A percentile compares a stretch with the other conserved stretches of the same genome.
These are phyloP conservation scores for Pythium chondricola DNA, from an alignment of 352 stramenopile genomes.

Conservation along the genomic window DNA sequence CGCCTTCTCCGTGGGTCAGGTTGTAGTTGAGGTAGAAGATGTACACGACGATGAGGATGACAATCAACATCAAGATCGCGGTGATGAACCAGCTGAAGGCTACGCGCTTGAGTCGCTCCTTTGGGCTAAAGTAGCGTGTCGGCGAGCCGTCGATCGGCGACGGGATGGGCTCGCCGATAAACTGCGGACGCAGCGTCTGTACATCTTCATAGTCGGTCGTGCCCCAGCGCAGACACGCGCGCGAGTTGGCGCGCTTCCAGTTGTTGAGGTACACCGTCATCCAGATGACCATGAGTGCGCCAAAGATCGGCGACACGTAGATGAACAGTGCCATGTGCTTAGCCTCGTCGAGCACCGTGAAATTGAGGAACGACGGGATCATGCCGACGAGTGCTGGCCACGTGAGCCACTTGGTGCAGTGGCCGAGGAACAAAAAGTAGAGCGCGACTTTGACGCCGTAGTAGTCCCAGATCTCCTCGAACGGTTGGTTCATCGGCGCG, in stretches of 20 bases:
- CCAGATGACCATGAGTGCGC: conserved; percentile 87
- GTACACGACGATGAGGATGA: conserved; percentile 60
- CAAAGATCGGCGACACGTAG: conserved; percentile 72
- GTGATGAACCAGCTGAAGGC: conserved; percentile 76
- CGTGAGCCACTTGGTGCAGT: conserved; percentile 95
- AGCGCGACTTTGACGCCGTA: conserved; percentile 92
- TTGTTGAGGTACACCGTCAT: conserved; percentile 86
- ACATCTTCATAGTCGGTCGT: conserved; percentile 68
- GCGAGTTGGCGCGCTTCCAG: conserved; percentile 83
- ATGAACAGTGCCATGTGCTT: conserved; percentile 58
- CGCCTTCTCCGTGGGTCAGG: conserved; percentile 54
- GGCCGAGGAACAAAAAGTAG: conserved; percentile 96
- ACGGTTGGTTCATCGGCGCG: conserved; percentile 71
- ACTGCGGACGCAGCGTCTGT: conserved; percentile 65
- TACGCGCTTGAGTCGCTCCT: conserved; percentile 67
- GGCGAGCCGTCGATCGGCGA: conserved; percentile 69
- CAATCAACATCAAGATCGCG: conserved; percentile 66
- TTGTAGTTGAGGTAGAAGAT: conserved; percentile 80
- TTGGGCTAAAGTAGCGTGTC: conserved; percentile 57
- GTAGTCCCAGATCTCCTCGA: conserved; percentile 78
- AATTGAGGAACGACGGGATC: conserved; percentile 80
- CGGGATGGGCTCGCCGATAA: conserved; percentile 64
- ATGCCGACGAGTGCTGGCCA: conserved; percentile 89
- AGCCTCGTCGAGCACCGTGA: conserved; percentile 29
- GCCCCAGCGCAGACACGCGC: conserved; percentile 80